Evolutionary conservation across 1,284 basidiomycete species (phyloP), one percentile per base, ranked within the genome.

Genomic region (Pseudozyma sp.): DNA sequence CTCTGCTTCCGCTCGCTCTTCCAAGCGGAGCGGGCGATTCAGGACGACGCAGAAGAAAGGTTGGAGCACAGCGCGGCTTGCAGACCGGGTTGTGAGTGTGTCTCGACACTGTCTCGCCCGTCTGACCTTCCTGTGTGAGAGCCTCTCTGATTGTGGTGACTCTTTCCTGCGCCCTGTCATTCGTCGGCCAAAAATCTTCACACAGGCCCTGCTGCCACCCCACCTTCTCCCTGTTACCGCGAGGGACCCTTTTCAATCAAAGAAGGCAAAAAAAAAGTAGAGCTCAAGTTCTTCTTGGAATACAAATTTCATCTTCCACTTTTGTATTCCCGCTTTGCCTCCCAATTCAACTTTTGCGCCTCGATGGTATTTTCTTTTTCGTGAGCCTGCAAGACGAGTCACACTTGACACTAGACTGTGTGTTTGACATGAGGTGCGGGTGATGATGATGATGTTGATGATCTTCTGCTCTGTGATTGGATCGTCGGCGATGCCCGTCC

Each of bases 111-210:
- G 14, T 14, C 10, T 9, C 14, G 35, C 10, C 35, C 14, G 10
- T 37, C 10, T 9, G 14, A 37, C 14, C 35, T 37, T 37, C 14
- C 35, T 37, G 8, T 14, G 8, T 37, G 35, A 9, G 8, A 14
- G 10, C 35, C 35, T 10, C 14, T 37, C 35, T 42, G 40, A 42
- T 10, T 42, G 40, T 16, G 16, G 59, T 68, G 66, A 68, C 66
- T 68, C 66, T 68, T 56, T 50, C 52, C 35, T 54, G 43, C 54
- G 65, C 46, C 31, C 42, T 68, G 42, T 50, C 59, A 68, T 68
- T 68, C 58, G 65, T 57, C 50, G 31, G 16, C 35, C 30, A 34
- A 42, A 43, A 19, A 39, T 40, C 34, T 46, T 54, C 17, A 31
- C 10, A 24, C 24, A 24, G 24, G 24, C 24, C 17, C 34, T 42